Base-by-base conservation (phyloP, 2,329 filamentous ascomycete genomes). In the Fusarium metavorans region DNA sequence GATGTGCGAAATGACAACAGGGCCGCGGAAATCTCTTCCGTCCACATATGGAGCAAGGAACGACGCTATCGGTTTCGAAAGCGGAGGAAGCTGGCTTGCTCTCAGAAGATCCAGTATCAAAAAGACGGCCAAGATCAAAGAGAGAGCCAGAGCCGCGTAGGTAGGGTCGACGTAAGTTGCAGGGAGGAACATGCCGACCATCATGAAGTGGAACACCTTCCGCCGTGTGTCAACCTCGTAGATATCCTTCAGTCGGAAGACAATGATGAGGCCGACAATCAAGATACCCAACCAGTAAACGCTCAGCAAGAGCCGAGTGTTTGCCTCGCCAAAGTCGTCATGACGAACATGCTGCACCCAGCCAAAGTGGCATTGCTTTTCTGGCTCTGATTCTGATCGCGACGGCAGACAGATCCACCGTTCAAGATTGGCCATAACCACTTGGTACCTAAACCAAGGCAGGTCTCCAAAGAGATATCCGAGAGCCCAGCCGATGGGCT, bases 141-240 rank as follows among this genome's bases (percentile, higher is more conserved):
- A 88, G n/a, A 98, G 87, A 0, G 95, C 94, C 14, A 99, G 86
- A 1, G 93, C 91, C 59, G 92, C 92, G 82, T 94, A 98, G 45
- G 92, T 88, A 1, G 97, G 96, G 81, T 99, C 97, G 73, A 98
- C 85, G 80, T 92, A 98, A 3, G 93, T 94, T 2, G 94, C 91
- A 0, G 97, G 95, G 2, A 98, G 88, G 66, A 99, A 92, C 94
- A 99, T 98, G 66, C 92, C 91, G 9, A 98, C 96, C 93, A 98
- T 98, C 89, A 96, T 98, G 76, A 97, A 97, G 82, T 99, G 97
- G 82, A 99, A 99, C 27, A 98, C 94, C 83, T 99, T 99, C 60
- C 97, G 92, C 59, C 97, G 91, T 1, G 97, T 99, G 83, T 99
- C 97, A 56, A 99, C 96, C 83, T 98, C 95, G 75, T 94, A 95